Conservation (phyloP, 768 basidiomycete species). For the Amanita thiersii region DNA sequence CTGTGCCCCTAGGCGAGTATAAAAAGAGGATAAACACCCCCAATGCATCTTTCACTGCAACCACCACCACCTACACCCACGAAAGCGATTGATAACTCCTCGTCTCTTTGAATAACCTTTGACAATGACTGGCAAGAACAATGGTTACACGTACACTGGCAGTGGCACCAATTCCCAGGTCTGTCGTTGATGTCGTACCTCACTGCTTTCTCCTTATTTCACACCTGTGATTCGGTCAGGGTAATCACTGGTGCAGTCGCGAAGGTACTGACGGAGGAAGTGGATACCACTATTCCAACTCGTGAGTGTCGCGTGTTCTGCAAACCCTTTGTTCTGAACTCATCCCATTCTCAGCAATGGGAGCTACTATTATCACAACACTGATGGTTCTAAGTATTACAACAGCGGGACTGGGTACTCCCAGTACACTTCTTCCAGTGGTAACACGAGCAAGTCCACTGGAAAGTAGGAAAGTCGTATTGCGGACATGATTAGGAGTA, state of each 20-base stretch:
- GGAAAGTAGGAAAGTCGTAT: too few species aligned
- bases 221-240: constrained; percentile 24
- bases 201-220: background rate
- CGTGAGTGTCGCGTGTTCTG: constrained; percentile 20
- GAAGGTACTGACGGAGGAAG: constrained; percentile 30
- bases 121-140: constrained; percentile 9
- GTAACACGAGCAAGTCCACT: constrained; percentile 6
- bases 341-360: constrained; percentile 24
- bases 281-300: constrained; percentile 59
- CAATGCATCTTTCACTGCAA: too few species aligned
- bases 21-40: too few species aligned
- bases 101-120: too few species aligned
- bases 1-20: too few species aligned
- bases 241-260: constrained; percentile 55
- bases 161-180: constrained; percentile 48
- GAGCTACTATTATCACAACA: constrained; percentile 57
- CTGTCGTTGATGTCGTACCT: constrained; percentile 6
- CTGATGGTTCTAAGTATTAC: constrained; percentile 54
- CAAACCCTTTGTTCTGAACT: background rate
- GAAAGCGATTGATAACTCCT: too few species aligned
- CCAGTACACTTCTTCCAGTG: constrained; percentile 42
- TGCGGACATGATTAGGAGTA: too few species aligned
- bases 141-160: constrained; percentile 32
- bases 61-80: too few species aligned
- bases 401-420: constrained; percentile 39